Evolutionary conservation across 352 stramenopile species (phyloP), one percentile per base, ranked within the genome.

Genomic region (Thraustotheca clavata): DNA sequence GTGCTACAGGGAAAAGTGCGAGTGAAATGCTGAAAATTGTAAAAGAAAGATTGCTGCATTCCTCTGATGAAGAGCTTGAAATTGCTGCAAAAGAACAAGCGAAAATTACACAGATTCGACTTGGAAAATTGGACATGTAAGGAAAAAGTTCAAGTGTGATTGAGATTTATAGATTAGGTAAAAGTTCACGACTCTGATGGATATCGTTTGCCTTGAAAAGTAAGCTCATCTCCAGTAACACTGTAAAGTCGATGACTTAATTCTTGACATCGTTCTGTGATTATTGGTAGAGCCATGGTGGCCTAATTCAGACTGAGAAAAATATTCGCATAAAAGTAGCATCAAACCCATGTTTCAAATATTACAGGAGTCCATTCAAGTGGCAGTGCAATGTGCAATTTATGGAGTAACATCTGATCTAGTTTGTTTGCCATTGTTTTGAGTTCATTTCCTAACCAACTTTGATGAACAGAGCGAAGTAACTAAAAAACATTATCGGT

Each of bases 61-160:
- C 46, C 16, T 24, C 62, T 0, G 74, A 79, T 35, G 59, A 69
- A 1, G 82, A 91, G 67, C 70, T 91, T 4, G 35, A 67, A n/a
- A 70, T 88, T 24, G 82, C 82, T 7, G 78, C 80, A 3, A 69
- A 50, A 11, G 82, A 91, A 68, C 82, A 91, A 62, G 83, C 73
- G 76, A 89, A 89, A 70, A 89, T 89, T 68, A 82, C 80, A 26
- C 86, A 85, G 61, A 73, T 89, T 35, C 78, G 80, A 7, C 74
- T 89, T 22, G 52, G 71, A 40, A 91, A 91, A 60, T 59, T 91
- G 33, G 67, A 88, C 41, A 62, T 76, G 66, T 62, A 86, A 78
- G 76, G n/a, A 38, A 41, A 38, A 39, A 20, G 8, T 22, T 22
- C 24, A 39, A 5, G 5, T 7, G n/a, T 36, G 12, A 22, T 29